A percentile compares a stretch with the other conserved stretches of the same genome.
Conservation (phyloP, 345 rosid species). For the Salix arbutifolia region DNA sequence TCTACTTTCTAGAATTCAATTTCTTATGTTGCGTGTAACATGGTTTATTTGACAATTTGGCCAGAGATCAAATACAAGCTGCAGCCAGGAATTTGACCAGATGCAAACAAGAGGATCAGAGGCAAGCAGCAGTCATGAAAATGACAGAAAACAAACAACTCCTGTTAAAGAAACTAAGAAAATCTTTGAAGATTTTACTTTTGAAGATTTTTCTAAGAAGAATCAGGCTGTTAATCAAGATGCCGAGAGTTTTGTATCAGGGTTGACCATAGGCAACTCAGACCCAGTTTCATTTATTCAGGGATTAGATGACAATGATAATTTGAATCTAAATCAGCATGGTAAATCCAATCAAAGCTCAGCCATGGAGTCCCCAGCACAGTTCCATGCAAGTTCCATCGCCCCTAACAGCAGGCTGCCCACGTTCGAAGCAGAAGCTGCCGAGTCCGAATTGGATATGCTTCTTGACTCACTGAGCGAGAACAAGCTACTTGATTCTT, state of each 20-base stretch:
- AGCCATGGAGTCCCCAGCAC: background rate
- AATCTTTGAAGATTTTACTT: constrained; percentile 20
- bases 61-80: constrained; percentile 17
- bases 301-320: constrained; percentile 18
- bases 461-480: constrained; percentile 57
- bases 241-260: constrained; percentile 2
- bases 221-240: constrained; percentile 7
- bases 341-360: constrained; percentile 14
- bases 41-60: constrained; percentile 26
- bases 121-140: constrained; percentile 16
- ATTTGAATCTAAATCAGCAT: constrained; percentile 9
- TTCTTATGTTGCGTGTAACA: constrained; percentile 4
- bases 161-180: constrained; percentile 10
- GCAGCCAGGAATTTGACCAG: constrained; percentile 20
- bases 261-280: background rate
- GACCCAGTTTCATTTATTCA: constrained; percentile 6
- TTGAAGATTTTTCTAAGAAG: constrained; percentile 21
- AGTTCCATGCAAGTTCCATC: background rate
- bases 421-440: constrained; percentile 34
- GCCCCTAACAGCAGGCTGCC: constrained; percentile 4
- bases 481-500: constrained; percentile 22
- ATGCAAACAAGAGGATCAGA: constrained; percentile 19
- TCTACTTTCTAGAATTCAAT: background rate
- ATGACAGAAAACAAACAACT: constrained; percentile 16
- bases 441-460: constrained; percentile 61